phyloP scores from a whole-genome alignment of 805 yeast genomes.

The Brettanomyces sp. region DNA sequence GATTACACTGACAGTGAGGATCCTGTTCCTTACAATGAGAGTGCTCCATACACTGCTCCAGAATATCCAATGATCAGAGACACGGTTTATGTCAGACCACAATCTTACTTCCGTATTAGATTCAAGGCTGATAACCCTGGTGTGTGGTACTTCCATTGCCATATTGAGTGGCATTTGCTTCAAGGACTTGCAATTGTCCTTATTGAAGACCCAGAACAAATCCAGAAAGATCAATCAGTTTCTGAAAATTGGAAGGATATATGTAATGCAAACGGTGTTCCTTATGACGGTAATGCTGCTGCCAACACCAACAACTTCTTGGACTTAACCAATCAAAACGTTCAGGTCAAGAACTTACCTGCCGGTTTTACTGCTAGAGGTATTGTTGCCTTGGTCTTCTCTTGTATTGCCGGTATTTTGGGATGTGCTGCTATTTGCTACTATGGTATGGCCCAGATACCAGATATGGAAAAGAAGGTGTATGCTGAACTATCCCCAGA shows the following conservation, averaged over 20 bases:
- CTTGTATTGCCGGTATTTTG: conserved; percentile 73
- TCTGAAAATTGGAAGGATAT: conserved; percentile 50
- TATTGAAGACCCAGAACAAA: conserved; percentile 72
- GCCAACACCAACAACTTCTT: conserved; percentile 55
- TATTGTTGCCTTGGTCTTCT: conserved; percentile 87
- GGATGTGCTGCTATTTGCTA: conserved; percentile 70
- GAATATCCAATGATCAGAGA: conserved; percentile 81
- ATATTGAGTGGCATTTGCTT: conserved; percentile 94
- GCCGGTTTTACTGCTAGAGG: conserved; percentile 92
- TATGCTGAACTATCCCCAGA: conserved; percentile 45
- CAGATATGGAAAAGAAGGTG: conserved; percentile 55
- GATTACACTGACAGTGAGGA: conserved; percentile 44
- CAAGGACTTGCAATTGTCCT: conserved; percentile 83
- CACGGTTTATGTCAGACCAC: conserved; percentile 66
- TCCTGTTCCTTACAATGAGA: conserved; percentile 49
- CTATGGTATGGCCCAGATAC: conserved; percentile 82
- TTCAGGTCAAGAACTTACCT: conserved; percentile 62
- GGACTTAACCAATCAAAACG: conserved; percentile 67
- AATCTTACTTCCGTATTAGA: conserved; percentile 77
- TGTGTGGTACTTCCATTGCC: conserved; percentile 98
- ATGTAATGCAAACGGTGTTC: conserved; percentile 50
- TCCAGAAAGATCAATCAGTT: conserved; percentile 54
- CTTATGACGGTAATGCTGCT: conserved; percentile 79
- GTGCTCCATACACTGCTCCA: conserved; percentile 46
- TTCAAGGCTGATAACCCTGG: conserved; percentile 95